A percentile compares a stretch with the other conserved stretches of the same genome.
phyloP scores from a whole-genome alignment of 1,284 basidiomycete genomes.

The Tylopilus sp. region DNA sequence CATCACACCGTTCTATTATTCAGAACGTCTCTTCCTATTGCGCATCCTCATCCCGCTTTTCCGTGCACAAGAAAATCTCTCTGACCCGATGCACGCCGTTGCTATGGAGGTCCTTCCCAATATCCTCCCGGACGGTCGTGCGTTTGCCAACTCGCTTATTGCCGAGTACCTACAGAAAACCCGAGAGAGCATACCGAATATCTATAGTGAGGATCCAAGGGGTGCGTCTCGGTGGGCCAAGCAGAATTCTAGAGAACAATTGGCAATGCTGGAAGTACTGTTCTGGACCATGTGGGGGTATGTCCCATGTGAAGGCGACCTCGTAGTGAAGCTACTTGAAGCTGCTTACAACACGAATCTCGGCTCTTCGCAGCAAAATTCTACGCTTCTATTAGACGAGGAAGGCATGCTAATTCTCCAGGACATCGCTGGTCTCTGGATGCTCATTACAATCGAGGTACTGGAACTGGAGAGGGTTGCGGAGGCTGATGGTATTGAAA shows the following conservation, averaged over 20 bases:
- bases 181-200: slow-evolving; percentile 49
- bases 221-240: slow-evolving; percentile 72
- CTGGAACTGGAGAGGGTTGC: slow-evolving; percentile 76
- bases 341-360: slow-evolving; percentile 64
- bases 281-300: slow-evolving; percentile 87
- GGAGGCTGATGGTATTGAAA: slow-evolving; percentile 49
- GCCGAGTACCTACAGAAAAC: slow-evolving; percentile 57
- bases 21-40: slow-evolving; percentile 67
- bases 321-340: slow-evolving; percentile 62
- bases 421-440: slow-evolving; percentile 71
- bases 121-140: slow-evolving; percentile 57
- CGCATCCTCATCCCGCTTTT: slow-evolving; percentile 63
- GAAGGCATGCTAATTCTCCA: slow-evolving; percentile 63
- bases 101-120: slow-evolving; percentile 54
- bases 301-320: slow-evolving; percentile 57
- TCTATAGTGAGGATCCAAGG: slow-evolving; percentile 51
- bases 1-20: slow-evolving; percentile 77
- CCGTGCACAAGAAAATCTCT: slow-evolving; percentile 55
- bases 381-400: slow-evolving; percentile 67
- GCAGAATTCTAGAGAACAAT: slow-evolving; percentile 75
- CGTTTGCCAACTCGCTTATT: slow-evolving; percentile 57
- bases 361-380: slow-evolving; percentile 64
- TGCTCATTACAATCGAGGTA: slow-evolving; percentile 74
- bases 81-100: slow-evolving; percentile 52
- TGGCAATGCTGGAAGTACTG: slow-evolving; percentile 76